A percentile compares a stretch with the other conserved stretches of the same genome.
Evolutionary conservation across 345 rosid species (phyloP).

Genomic region (Ceriops zippeliana): DNA sequence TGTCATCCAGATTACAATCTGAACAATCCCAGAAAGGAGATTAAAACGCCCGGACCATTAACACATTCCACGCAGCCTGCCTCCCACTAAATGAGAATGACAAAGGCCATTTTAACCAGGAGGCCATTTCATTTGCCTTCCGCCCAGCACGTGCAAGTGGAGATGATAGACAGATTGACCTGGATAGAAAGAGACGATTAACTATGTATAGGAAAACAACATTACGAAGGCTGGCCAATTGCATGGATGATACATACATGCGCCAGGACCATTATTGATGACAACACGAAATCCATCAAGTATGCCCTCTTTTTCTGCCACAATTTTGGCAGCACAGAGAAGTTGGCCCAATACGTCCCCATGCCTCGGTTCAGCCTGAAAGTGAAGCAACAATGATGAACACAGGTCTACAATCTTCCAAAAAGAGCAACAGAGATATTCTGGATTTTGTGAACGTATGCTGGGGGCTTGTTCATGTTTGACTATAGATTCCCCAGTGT

Average conservation of each 20-base stretch:
- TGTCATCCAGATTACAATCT: too few species aligned
- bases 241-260: slow-evolving; percentile 47
- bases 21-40: too few species aligned
- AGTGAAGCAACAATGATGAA: background rate
- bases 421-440: background rate
- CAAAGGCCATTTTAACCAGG: slow-evolving; percentile 45
- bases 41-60: too few species aligned
- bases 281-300: slow-evolving; percentile 85
- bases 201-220: background rate
- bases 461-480: too few species aligned
- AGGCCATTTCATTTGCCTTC: slow-evolving; percentile 91
- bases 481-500: too few species aligned
- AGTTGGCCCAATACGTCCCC: slow-evolving; percentile 70
- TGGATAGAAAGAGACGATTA: slow-evolving; percentile 17
- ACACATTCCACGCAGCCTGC: too few species aligned
- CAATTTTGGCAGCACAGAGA: slow-evolving; percentile 69
- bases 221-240: background rate
- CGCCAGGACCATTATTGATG: slow-evolving; percentile 77
- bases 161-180: slow-evolving; percentile 97
- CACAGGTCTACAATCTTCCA: background rate
- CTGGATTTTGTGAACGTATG: too few species aligned
- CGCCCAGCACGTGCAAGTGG: slow-evolving; percentile 84
- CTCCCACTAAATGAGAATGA: too few species aligned
- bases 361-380: slow-evolving; percentile 79
- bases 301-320: slow-evolving; percentile 93